Conservation (phyloP, 495 filamentous ascomycete genomes). For the Hyphodiscus hymeniophilus region DNA sequence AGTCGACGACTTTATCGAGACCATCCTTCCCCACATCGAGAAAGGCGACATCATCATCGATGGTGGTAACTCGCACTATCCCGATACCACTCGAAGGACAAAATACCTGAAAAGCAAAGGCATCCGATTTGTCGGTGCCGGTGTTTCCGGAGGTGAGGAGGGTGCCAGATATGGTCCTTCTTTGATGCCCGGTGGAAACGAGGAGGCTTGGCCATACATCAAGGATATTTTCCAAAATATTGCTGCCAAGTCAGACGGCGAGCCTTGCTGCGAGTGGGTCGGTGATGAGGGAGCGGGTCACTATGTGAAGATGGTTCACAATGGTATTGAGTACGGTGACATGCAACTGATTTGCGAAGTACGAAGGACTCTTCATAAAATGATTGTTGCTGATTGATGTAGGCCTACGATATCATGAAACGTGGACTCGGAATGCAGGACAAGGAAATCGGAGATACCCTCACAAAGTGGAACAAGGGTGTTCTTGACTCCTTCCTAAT, state of each 20-base stretch:
- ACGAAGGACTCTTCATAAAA: constrained; percentile 19
- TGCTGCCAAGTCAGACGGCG: constrained; percentile 89
- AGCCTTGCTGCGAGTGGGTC: constrained; percentile 98
- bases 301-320: constrained; percentile 99
- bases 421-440: constrained; percentile 75
- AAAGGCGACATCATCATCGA: constrained; percentile 98
- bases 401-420: constrained; percentile 99
- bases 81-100: constrained; percentile 94
- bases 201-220: constrained; percentile 96
- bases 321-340: constrained; percentile 99
- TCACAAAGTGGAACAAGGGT: constrained; percentile 95
- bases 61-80: constrained; percentile 98
- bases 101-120: constrained; percentile 77
- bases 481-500: constrained; percentile 99
- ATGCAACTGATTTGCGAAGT: constrained; percentile 99
- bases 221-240: constrained; percentile 99
- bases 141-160: constrained; percentile 99
- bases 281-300: constrained; percentile 98
- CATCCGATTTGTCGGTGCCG: constrained; percentile 91
- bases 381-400: constrained; percentile 18
- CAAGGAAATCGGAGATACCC: constrained; percentile 93
- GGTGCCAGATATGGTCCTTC: constrained; percentile 96
- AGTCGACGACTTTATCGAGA: constrained; percentile 97
- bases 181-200: constrained; percentile 96
- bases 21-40: constrained; percentile 81